phyloP scores from a whole-genome alignment of 2,329 filamentous ascomycete species.

The Sporothrix schenckii region DNA sequence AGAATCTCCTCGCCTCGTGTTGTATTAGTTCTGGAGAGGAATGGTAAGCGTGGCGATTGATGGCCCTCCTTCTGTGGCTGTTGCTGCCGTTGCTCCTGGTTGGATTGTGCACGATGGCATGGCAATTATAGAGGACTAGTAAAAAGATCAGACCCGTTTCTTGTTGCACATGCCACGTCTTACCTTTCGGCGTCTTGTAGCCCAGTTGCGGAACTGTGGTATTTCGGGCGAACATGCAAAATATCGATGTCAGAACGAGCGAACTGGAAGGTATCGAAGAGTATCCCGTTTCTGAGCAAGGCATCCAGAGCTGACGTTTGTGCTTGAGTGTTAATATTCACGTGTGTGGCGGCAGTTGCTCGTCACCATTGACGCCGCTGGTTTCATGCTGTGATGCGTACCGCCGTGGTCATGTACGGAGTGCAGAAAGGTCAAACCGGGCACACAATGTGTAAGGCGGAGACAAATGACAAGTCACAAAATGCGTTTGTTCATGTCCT shows the following conservation, averaged over 20 bases:
- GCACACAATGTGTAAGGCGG: background rate
- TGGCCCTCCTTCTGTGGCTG: too few species aligned
- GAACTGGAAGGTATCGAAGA: background rate
- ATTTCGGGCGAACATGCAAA: background rate
- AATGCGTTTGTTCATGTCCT: background rate
- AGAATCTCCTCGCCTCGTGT: background rate
- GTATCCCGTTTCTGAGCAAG: background rate
- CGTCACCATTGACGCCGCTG: background rate
- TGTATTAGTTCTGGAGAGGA: background rate
- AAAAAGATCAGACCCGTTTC: background rate
- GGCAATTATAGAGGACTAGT: background rate
- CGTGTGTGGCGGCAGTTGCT: background rate
- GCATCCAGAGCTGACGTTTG: background rate
- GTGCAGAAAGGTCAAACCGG: background rate
- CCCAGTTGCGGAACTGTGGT: constrained; percentile 6
- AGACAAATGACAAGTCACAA: background rate
- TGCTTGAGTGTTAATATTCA: background rate
- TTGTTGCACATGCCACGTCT: background rate
- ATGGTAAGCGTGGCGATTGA: too few species aligned
- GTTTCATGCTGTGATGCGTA: background rate
- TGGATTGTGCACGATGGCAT: background rate
- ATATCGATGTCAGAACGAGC: background rate
- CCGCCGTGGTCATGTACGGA: background rate
- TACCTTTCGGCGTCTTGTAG: background rate
- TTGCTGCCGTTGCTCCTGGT: too few species aligned